Conservation (phyloP, 495 filamentous ascomycete genomes). For the Neurospora hispaniola region DNA sequence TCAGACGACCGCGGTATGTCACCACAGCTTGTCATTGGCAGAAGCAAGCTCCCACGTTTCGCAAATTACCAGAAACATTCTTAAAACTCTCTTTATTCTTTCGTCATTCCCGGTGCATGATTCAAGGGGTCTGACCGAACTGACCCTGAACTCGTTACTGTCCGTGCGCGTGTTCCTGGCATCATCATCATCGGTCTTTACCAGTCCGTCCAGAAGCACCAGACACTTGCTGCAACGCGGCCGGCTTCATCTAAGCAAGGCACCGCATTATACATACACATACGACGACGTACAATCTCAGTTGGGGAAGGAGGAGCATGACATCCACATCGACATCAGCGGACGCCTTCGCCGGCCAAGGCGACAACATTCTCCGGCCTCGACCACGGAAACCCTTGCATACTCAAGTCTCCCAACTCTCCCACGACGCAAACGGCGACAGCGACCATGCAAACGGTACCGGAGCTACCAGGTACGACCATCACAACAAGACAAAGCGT, state of each 20-base stretch:
- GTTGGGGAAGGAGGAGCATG: background rate
- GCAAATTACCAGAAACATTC: background rate
- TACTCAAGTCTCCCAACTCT: slow-evolving; percentile 27
- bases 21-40: background rate
- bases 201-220: background rate
- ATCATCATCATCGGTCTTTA: background rate
- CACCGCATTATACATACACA: background rate
- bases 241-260: background rate
- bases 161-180: background rate
- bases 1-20: background rate
- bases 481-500: background rate
- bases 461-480: background rate
- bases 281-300: background rate
- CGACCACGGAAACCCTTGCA: slow-evolving; percentile 35
- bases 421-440: slow-evolving; percentile 17
- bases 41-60: background rate
- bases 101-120: background rate
- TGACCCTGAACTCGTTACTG: background rate
- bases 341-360: slow-evolving; percentile 13
- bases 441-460: background rate
- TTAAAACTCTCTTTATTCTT: background rate
- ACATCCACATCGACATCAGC: slow-evolving; percentile 17
- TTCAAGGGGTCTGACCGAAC: background rate
- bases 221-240: background rate
- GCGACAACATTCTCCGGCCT: slow-evolving; percentile 30